Base-by-base conservation (phyloP, 352 stramenopile species). In the Thraustochytrium striatum region DNA sequence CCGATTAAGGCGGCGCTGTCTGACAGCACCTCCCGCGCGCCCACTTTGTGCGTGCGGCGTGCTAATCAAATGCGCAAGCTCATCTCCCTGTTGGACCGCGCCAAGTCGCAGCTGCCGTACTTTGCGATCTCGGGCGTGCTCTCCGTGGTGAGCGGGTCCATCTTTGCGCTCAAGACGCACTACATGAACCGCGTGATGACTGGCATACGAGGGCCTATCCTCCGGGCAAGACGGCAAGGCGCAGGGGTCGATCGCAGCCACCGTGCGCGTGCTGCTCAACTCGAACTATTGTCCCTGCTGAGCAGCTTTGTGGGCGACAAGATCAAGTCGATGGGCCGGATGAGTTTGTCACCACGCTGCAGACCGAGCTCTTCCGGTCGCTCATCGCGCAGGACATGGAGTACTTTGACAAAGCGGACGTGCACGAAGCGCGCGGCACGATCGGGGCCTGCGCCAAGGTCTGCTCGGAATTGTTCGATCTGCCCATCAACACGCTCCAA, bases 381-480 rank as follows among this genome's bases (percentile, higher is more conserved):
- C 55, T 80, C 47, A 80, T 80, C 47, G 39, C 58, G n/a, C 70
- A 80, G 3, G 70, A 80, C 36, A 58, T 80, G 21, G 79, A 57
- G 32, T 80, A 61, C 36, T 80, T 80, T 73, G 70, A 80, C 35
- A 70, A 30, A n/a, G 25, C 57, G 32, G 70, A 80, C 47, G 16
- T 73, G 8, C 52, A 80, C 47, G 70, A 80, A 39, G 41, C 58
- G 28, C 41, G 55, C 19, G 28, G 38, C 16, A 28, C 79, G 21
- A 80, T 80, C 33, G 38, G 44, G 19, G 52, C 41, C 47, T 47
- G 33, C 1, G 44, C 43, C 44, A 28, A 75, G 33, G 52, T 38
- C 5, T 75, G 65, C 25, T 9, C 68, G 8, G 58, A 39, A 8
- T 43, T 75, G n/a, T 75, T 75, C 36, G 52, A 62, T 38, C 52